Evolutionary conservation across 257 asterid species (phyloP), one percentile per base, ranked within the genome.

Genomic region (Nicotiana tomentosiformis): DNA sequence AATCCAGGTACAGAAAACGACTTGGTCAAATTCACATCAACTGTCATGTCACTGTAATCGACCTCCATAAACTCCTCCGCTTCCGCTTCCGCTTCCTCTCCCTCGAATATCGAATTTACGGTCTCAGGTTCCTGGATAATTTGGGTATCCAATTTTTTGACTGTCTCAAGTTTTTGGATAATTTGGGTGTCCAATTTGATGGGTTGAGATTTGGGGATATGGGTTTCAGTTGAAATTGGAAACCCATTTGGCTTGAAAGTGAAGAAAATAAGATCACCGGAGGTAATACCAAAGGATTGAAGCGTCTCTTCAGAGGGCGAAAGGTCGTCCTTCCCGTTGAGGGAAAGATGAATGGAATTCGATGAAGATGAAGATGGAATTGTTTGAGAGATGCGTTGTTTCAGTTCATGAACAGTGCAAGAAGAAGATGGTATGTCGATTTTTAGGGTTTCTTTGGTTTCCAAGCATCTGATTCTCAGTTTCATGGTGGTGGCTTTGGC

Each of bases 1-100:
- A 93, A 96, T 32, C 97, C 97, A 33, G 98, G 96, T 43, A 91
- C 95, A 0, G 98, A 90, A 80, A 92, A 92, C 18, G 96, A 90
- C 72, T 87, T 87, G 35, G 84, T 89, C 20, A 72, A 82, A 29
- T 58, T 83, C 55, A 85, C 92, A 66, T 60, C 61, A 1, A 81
- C 78, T 66, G 53, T 55, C 32, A 70, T 91, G 29, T 68, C 91
- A 89, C 89, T 89, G 10, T 39, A 30, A 18, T 67, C 78, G 2
- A 66, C 33, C 51, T 66, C 82, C 80, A 65, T 68, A 70, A 72
- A 26, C 20, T 81, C 90, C 65, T 70, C 70, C 35, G 70, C 18
- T 66, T 58, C 90, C 69, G 56, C 91, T 77, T 70, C 70, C 35
- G 70, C 18, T 66, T 58, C 90, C 69, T 61, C 91, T 77, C 43